Percentiles rank a stretch among this genome's conserved stretches.
Conservation (phyloP, 1,284 basidiomycete genomes). For the Rhodotorula sp. region DNA sequence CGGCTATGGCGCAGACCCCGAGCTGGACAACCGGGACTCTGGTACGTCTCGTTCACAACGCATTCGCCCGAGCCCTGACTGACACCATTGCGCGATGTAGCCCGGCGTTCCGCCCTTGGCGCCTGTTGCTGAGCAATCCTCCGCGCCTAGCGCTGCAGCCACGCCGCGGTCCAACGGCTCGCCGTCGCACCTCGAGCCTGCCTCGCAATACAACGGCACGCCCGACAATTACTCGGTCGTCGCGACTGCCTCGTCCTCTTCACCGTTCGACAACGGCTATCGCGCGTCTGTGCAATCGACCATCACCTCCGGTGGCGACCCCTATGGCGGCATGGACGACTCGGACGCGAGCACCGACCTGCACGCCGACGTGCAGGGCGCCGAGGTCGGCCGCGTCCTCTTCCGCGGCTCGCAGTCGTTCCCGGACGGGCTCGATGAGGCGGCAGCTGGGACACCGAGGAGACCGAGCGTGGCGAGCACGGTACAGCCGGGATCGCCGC, state of each 20-base stretch:
- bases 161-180: background rate
- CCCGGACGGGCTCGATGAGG: background rate
- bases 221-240: no score
- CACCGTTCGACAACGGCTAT: background rate
- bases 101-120: no score
- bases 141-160: no score
- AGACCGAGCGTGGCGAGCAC: background rate
- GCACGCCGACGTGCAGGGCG: slow-evolving; percentile 4
- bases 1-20: no score
- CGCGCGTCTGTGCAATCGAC: background rate
- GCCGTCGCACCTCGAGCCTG: background rate
- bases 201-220: no score
- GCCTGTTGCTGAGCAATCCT: no score
- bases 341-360: background rate
- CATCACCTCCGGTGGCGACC: background rate
- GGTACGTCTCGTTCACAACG: no score
- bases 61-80: no score
- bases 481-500: no score
- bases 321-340: slow-evolving; percentile 31
- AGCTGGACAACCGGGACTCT: no score
- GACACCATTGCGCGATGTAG: no score
- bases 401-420: slow-evolving; percentile 25
- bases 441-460: background rate
- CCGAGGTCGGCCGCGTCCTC: slow-evolving; percentile 17
- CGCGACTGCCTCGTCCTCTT: background rate